Base-by-base conservation (phyloP, 257 asterid genomes). In the Lantana camara region DNA sequence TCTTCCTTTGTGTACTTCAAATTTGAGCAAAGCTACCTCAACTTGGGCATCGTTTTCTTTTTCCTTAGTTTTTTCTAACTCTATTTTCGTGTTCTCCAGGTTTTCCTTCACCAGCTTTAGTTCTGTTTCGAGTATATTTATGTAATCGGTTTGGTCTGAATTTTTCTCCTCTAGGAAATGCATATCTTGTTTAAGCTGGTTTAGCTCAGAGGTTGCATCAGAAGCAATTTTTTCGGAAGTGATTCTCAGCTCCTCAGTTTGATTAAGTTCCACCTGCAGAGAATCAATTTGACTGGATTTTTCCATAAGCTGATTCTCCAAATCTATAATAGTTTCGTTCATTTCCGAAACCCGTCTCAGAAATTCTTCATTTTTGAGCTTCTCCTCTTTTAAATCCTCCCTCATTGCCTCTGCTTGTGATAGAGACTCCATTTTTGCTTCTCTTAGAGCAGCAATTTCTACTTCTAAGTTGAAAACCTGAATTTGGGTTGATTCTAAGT, bases 21-120 rank as follows among this genome's bases (percentile, higher is more conserved):
- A 76, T 52, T 84, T 84, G 15, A 80, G 77, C 60, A 82, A 29
- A 3, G 83, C 83, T 9, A 73, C 80, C 72, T 82, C 95, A 0
- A 72, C 56, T 60, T 77, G 75, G 7, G 77, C 80, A 13, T 78
- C 84, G 0, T 73, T 71, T 32, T 75, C 88, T 57, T 73, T 71
- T 46, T 78, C 80, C 34, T 38, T 78, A 2, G 35, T 20, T 54
- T 55, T 69, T 50, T 79, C 88, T 29, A 84, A 6, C 57, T 86
- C 80, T 9, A 12, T 29, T 17, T 51, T 70, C 57, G 68, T 14
- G 4, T 21, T 64, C 38, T 66, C 80, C 0, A 16, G 21, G 7
- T 40, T 15, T 20, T 55, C 60, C 5, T 17, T 35, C 55, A 63
- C 22, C 52, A 67, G 60, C 44, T 79, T 44, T 1, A 85, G 20